phyloP scores from a whole-genome alignment of 129 eudicot genomes.

The Sambucus nigra region DNA sequence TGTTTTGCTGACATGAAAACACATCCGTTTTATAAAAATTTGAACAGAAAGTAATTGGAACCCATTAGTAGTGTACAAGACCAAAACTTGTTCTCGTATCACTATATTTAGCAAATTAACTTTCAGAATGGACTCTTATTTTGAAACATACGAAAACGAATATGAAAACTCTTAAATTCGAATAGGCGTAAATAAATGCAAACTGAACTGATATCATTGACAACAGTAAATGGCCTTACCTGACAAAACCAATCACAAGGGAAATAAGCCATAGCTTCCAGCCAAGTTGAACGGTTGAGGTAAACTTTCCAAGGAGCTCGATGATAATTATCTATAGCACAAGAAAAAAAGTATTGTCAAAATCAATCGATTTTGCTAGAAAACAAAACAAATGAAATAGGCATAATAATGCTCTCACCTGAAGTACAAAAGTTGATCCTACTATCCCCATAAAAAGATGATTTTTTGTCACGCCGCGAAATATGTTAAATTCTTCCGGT shows the following conservation, averaged over 20 bases:
- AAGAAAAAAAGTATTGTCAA: constrained; percentile 4
- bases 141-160: too few relatives aligned
- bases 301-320: constrained; percentile 71
- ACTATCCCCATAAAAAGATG: constrained; percentile 66
- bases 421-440: constrained; percentile 66
- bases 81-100: too few relatives aligned
- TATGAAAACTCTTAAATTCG: too few relatives aligned
- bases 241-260: constrained; percentile 53
- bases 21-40: too few relatives aligned
- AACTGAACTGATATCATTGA: too few relatives aligned
- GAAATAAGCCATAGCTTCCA: constrained; percentile 55
- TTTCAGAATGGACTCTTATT: too few relatives aligned
- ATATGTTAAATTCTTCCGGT: constrained; percentile 71
- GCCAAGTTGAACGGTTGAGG: constrained; percentile 51
- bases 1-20: too few relatives aligned
- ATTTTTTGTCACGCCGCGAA: constrained; percentile 66
- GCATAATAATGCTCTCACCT: constrained; percentile 26
- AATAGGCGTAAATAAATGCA: too few relatives aligned
- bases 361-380: background rate
- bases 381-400: background rate
- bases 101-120: too few relatives aligned
- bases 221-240: constrained; percentile 27
- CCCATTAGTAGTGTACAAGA: too few relatives aligned
- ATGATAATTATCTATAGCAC: constrained; percentile 47
- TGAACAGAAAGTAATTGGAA: too few relatives aligned